phyloP scores from a whole-genome alignment of 345 rosid species.

The Anacardium occidentale region DNA sequence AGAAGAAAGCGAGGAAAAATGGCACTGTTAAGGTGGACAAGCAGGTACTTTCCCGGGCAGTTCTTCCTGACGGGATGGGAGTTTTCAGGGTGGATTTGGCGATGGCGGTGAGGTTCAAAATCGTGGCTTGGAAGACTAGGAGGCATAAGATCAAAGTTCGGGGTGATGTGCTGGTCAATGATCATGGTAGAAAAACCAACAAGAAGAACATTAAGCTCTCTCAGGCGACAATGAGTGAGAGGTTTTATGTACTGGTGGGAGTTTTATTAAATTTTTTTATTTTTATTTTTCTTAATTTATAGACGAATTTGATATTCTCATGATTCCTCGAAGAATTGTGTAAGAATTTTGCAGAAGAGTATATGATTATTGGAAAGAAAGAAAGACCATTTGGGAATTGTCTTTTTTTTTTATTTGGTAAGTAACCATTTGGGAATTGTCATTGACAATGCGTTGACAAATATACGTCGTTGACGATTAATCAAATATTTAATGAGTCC shows the following conservation, averaged over 20 bases:
- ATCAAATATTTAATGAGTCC: no score
- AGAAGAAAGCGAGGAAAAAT: constrained; percentile 57
- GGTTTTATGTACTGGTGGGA: constrained; percentile 13
- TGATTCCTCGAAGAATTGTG: not conserved
- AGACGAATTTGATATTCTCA: constrained; percentile 4
- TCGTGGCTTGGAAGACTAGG: constrained; percentile 56
- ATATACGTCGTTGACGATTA: no score
- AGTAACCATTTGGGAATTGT: not conserved
- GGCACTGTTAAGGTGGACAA: constrained; percentile 22
- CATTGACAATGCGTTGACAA: not conserved
- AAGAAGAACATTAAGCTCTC: constrained; percentile 50
- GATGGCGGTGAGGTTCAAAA: constrained; percentile 65
- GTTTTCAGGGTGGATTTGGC: constrained; percentile 62
- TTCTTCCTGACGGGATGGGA: constrained; percentile 34
- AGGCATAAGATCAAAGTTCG: constrained; percentile 45
- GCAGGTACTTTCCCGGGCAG: constrained; percentile 33
- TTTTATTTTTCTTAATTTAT: constrained; percentile 26
- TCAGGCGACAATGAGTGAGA: constrained; percentile 23
- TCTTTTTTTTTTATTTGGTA: no score
- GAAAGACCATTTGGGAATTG: not conserved
- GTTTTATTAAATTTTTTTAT: constrained; percentile 20
- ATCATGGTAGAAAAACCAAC: constrained; percentile 27
- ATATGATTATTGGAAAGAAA: not conserved
- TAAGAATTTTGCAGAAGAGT: not conserved
- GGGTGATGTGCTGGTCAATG: constrained; percentile 48